Percentiles rank a stretch among this genome's conserved stretches.
These are phyloP conservation scores for Physaria fendleri DNA, from an alignment of 345 rosid genomes.

Conservation along the genomic window DNA sequence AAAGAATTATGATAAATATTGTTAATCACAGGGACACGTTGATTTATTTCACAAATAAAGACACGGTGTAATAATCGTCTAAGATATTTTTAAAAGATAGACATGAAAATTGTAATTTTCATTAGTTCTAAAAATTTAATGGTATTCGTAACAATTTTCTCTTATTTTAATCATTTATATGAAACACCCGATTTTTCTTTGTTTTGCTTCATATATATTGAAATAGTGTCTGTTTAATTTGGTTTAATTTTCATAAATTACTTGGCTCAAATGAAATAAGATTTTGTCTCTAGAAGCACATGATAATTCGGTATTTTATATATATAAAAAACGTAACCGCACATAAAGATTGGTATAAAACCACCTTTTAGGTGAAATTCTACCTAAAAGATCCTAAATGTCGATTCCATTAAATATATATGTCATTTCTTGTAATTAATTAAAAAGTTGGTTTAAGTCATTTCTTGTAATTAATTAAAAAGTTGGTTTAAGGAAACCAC, in stretches of 20 bases:
- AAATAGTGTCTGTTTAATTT: background rate
- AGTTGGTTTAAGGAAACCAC: slow-evolving; percentile 27
- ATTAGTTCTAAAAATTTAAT: too few relatives aligned
- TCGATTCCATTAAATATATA: slow-evolving; percentile 20
- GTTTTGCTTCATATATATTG: background rate
- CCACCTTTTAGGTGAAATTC: slow-evolving; percentile 33
- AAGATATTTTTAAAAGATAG: too few relatives aligned
- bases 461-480: background rate
- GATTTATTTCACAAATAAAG: too few relatives aligned
- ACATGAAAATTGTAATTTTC: too few relatives aligned
- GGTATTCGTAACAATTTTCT: too few relatives aligned
- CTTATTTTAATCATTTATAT: too few relatives aligned
- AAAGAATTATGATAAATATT: too few relatives aligned
- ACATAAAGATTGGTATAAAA: background rate
- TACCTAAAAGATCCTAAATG: slow-evolving; percentile 27
- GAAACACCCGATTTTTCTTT: too few relatives aligned
- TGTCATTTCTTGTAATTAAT: too few relatives aligned
- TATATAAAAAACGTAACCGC: slow-evolving; percentile 8
- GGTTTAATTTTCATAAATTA: background rate
- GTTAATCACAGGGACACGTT: too few relatives aligned
- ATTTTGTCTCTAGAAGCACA: slow-evolving; percentile 15
- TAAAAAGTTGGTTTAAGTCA: too few relatives aligned
- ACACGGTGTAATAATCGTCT: too few relatives aligned
- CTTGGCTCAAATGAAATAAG: background rate
- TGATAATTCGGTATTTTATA: slow-evolving; percentile 3